These are phyloP conservation scores for Medicago ruthenica DNA, from an alignment of 306 rosid species.

Conservation along the genomic window DNA sequence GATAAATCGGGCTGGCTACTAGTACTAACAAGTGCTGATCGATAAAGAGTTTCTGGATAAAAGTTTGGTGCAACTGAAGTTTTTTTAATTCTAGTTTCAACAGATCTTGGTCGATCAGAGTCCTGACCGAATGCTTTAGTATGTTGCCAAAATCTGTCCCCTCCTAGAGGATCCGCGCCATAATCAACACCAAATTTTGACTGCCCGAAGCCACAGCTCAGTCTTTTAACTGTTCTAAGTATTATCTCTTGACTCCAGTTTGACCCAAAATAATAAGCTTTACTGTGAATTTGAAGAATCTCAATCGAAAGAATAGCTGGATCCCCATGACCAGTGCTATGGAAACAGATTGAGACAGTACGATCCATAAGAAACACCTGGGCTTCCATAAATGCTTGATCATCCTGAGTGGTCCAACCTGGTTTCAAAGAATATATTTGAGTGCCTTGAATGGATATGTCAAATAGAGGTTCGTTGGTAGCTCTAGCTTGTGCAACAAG, in stretches of 20 bases:
- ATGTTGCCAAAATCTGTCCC: constrained; percentile 86
- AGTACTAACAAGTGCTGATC: constrained; percentile 70
- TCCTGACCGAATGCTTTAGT: constrained; percentile 60
- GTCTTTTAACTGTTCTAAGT: constrained; percentile 78
- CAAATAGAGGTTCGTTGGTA: constrained; percentile 78
- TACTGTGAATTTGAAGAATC: constrained; percentile 83
- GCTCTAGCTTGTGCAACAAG: constrained; percentile 55
- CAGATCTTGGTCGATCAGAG: constrained; percentile 68
- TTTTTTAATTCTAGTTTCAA: constrained; percentile 67
- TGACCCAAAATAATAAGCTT: constrained; percentile 69
- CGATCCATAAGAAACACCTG: constrained; percentile 67
- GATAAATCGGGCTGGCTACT: constrained; percentile 72
- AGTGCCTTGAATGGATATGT: constrained; percentile 91
- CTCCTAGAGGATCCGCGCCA: constrained; percentile 71
- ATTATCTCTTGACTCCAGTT: constrained; percentile 61
- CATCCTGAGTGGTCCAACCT: constrained; percentile 85
- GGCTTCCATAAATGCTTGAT: constrained; percentile 78
- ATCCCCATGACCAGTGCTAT: constrained; percentile 98
- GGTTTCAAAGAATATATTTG: constrained; percentile 75
- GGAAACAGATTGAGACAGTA: constrained; percentile 86
- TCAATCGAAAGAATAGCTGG: constrained; percentile 94
- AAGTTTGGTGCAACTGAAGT: constrained; percentile 79
- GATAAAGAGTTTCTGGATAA: constrained; percentile 87
- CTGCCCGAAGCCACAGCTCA: constrained; percentile 81
- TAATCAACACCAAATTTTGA: constrained; percentile 77